Base-by-base conservation (phyloP, 129 eudicot species). In the Calendula officinalis region DNA sequence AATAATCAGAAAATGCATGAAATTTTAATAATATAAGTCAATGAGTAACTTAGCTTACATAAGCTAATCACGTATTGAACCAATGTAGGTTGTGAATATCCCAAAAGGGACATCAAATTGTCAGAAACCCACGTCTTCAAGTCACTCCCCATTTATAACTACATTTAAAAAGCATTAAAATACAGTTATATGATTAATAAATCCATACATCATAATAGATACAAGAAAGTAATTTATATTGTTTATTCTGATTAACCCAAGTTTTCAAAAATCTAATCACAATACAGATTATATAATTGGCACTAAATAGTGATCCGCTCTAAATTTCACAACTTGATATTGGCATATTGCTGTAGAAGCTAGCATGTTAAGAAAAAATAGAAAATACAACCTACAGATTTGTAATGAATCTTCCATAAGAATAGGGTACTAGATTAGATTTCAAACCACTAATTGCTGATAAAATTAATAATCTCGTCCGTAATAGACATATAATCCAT, bases 81-180 rank as follows among this genome's bases (percentile, higher is more conserved):
- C 54, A 91, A 80, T 5, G 88, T 81, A 46, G 91, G 77, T 64
- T 88, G 90, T 12, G 98, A 91, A 60, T 84, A 91, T 37, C 95
- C 96, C 80, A 88, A 56, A 46, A 91, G 90, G 38, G 95, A 76
- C 81, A 87, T 84, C 74, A 91, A 81, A 53, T 48, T 81, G 69
- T 91, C 98, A 0, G 96, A 87, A 15, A 91, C 98, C 98, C 98
- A 91, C 5, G 73, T 78, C 81, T 83, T 87, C 75, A 91, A 74
- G 38, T 88, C 95, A 38, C 77, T 78, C 56, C 83, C 94, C 94
- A 85, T 90, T 57, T 70, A 49, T 30, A 48, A 66, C 85, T 82
- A 54, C 79, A 72, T 47, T 42, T 16, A 66, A 64, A 42, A 58
- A 56, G 22, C 48, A 41, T 40, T 53, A 62, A 62, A 27, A 38